Percentiles rank a stretch among this genome's conserved stretches.
Conservation (phyloP, 75 land plant species). For the Pseudotsuga menziesii region DNA sequence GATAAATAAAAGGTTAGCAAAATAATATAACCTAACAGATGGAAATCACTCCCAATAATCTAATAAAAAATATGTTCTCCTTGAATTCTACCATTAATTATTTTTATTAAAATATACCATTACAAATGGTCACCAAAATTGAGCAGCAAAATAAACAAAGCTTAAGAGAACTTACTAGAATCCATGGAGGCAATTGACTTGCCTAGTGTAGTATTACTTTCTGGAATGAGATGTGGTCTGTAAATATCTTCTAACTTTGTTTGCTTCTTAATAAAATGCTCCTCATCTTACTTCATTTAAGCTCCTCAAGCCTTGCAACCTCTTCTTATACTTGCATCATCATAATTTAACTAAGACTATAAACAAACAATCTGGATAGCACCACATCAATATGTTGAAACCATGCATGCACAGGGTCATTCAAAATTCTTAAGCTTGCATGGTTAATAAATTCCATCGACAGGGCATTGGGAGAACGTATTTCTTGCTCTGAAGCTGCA, state of each 20-base stretch:
- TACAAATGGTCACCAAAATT: neutral
- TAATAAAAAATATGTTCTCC: neutral
- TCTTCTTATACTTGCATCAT: conserved; percentile 59
- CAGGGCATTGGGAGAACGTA: conserved; percentile 46
- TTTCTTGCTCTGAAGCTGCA: conserved; percentile 71
- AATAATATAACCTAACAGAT: neutral
- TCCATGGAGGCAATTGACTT: conserved; percentile 49
- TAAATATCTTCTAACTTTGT: conserved; percentile 62
- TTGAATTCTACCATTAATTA: neutral
- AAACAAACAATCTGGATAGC: neutral
- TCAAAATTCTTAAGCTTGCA: conserved; percentile 28
- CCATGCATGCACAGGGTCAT: neutral
- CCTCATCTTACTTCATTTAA: conserved; percentile 76
- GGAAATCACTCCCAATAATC: neutral
- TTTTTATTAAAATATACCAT: no score
- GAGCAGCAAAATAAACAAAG: neutral
- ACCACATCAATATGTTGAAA: neutral
- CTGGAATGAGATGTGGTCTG: conserved; percentile 44
- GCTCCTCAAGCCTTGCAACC: conserved; percentile 53
- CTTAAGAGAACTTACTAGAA: conserved; percentile 38
- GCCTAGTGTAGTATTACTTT: conserved; percentile 23
- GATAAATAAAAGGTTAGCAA: neutral
- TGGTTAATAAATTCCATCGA: conserved; percentile 41
- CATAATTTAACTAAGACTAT: neutral
- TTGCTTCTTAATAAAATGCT: conserved; percentile 61